Evolutionary conservation across 2,329 filamentous ascomycete genomes (phyloP), one percentile per base, ranked within the genome.

Genomic region (Westerdykella aurantiaca): DNA sequence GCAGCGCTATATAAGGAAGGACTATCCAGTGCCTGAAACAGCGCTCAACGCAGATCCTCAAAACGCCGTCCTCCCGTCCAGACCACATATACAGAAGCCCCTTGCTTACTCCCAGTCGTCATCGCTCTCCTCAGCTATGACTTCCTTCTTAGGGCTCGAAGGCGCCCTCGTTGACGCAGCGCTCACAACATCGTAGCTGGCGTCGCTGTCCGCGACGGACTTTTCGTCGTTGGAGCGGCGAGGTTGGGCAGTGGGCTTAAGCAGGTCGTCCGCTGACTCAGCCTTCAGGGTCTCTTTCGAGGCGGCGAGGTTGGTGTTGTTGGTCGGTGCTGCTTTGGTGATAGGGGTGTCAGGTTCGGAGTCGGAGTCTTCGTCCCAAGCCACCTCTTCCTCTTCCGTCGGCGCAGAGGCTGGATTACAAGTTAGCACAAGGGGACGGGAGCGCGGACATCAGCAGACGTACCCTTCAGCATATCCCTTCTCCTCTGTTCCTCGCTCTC

Each of bases 401-500:
- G 83, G 74, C 14, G 81, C 77, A 38, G 85, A 85, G 45, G 64
- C 62, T 67, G n/a, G 6, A 33, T 6, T 6, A 31, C 49, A 46
- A 48, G 47, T 21, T 17, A 45, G 17, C 33, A 34, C 11, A 33
- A 3, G 10, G 13, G 7, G 22, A 31, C 34, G 18, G 7, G 21
- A 14, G 13, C 2, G 41, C 18, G 23, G 21, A 31, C 34, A 5
- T 31, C 21, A 23, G 3, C 7, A 23, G 17, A 39, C 78, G 50
- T 74, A 95, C 91, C 91, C 70, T 95, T 94, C 17, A 98, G 73
- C 44, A 98, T 77, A 67, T 98, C 93, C 56, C 85, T 83, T 66
- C 93, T 78, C 66, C 88, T 82, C 59, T 85, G 83, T 71, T 98
- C 93, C 45, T 95, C 90, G 21, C 86, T 90, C 72, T 97, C 91